Evolutionary conservation across 1,284 basidiomycete species (phyloP).

Genomic region (Ganoderma resinaceum): DNA sequence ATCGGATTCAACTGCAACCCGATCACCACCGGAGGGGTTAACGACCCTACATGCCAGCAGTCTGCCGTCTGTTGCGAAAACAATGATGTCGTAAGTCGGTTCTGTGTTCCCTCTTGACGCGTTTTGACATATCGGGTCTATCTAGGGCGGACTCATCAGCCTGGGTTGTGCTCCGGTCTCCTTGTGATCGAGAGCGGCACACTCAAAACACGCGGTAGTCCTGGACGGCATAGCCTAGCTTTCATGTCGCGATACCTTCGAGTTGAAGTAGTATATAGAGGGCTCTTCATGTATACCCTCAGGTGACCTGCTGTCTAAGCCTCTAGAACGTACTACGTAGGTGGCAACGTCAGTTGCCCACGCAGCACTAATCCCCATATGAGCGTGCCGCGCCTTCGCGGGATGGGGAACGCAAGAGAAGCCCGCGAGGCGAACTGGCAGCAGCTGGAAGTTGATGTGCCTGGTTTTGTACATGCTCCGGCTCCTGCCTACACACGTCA

Average conservation of each 20-base stretch:
- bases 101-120: background rate
- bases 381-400: background rate
- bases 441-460: background rate
- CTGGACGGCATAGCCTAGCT: background rate
- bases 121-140: background rate
- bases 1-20: constrained; percentile 29
- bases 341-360: background rate
- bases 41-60: constrained; percentile 5
- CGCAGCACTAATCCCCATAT: background rate
- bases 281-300: background rate
- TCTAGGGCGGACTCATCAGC: constrained; percentile 32
- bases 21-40: constrained; percentile 15
- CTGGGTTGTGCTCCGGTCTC: constrained; percentile 31
- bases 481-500: background rate
- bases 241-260: background rate
- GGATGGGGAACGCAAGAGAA: background rate
- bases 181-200: background rate
- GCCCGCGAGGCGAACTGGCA: background rate
- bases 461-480: background rate
- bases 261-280: background rate
- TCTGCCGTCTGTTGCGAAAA: constrained; percentile 30
- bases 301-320: background rate
- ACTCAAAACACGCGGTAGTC: background rate
- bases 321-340: too few species aligned
- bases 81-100: constrained; percentile 21